These are phyloP conservation scores for Auriscalpium orientale DNA, from an alignment of 768 basidiomycete genomes.

Conservation along the genomic window DNA sequence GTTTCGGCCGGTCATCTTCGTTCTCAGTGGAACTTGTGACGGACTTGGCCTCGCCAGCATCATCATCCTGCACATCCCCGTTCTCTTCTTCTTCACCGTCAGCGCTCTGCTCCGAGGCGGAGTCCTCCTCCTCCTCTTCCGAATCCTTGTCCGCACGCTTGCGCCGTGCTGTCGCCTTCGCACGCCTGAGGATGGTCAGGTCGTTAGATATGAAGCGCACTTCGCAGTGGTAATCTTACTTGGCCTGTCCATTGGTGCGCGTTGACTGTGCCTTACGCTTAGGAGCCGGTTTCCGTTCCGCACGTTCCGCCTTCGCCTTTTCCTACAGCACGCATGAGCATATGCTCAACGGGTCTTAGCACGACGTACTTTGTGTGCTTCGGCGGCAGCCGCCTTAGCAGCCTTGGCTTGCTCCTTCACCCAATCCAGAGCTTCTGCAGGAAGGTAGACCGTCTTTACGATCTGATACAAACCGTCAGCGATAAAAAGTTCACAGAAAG, in stretches of 20 bases:
- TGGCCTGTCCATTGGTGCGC: conserved; percentile 41
- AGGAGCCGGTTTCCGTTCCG: conserved; percentile 41
- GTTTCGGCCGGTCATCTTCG: conserved; percentile 20
- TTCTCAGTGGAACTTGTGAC: conserved; percentile 11
- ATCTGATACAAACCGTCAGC: conserved; percentile 35
- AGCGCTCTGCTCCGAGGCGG: conserved; percentile 13
- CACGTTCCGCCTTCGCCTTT: conserved; percentile 36
- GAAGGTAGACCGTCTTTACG: conserved; percentile 58
- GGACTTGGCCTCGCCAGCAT: conserved; percentile 6
- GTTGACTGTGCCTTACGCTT: conserved; percentile 48
- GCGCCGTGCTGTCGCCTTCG: conserved; percentile 18
- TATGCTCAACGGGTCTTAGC: conserved; percentile 15
- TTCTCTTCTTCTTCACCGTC: conserved; percentile 13
- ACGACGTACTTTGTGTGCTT: conserved; percentile 21
- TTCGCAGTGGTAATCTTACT: conserved; percentile 27
- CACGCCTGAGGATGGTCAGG: conserved; percentile 4
- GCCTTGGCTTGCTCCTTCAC: conserved; percentile 43
- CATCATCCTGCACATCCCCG: background rate
- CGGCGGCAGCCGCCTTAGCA: conserved; percentile 11
- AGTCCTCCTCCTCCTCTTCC: conserved; percentile 22
- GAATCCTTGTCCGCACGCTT: conserved; percentile 22
- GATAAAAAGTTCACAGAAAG: background rate
- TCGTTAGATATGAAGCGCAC: conserved; percentile 1
- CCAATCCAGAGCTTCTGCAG: conserved; percentile 52
- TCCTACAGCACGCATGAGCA: conserved; percentile 21